Evolutionary conservation across 2,329 filamentous ascomycete genomes (phyloP).

Genomic region (Ophiocordyceps camponoti-rufipedis): DNA sequence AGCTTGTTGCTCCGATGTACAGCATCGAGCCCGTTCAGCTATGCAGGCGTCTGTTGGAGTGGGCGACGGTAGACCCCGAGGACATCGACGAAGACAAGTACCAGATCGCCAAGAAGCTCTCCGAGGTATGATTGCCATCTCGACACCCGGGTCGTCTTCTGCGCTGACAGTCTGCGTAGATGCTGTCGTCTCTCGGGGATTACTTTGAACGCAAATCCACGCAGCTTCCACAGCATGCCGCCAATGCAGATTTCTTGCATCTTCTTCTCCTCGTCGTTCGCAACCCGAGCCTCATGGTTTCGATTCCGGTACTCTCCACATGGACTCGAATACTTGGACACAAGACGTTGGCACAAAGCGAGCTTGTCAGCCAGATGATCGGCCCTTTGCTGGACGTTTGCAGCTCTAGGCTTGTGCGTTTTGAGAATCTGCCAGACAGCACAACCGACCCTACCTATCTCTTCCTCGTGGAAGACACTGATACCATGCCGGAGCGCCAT

Average conservation of each 20-base stretch:
- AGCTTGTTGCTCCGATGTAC: conserved; percentile 66
- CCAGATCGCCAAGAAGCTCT: conserved; percentile 79
- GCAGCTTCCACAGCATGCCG: conserved; percentile 41
- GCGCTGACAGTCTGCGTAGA: conserved; percentile 25
- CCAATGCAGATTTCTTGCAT: conserved; percentile 59
- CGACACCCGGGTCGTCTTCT: background rate
- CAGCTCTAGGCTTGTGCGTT: conserved; percentile 67
- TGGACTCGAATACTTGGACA: conserved; percentile 74
- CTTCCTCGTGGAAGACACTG: conserved; percentile 83
- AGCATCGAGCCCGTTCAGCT: conserved; percentile 51
- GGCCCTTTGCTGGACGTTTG: conserved; percentile 67
- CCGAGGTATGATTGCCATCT: conserved; percentile 44
- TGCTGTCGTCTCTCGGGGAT: conserved; percentile 69
- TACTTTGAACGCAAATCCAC: conserved; percentile 65
- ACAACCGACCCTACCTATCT: conserved; percentile 61
- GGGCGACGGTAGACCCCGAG: conserved; percentile 61
- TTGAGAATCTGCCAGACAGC: conserved; percentile 72
- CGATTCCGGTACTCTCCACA: conserved; percentile 77
- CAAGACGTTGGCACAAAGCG: conserved; percentile 43
- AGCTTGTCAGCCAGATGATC: conserved; percentile 45
- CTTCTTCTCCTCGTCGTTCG: conserved; percentile 65
- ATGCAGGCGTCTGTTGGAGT: conserved; percentile 57
- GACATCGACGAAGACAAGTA: conserved; percentile 88
- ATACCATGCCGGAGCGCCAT: conserved; percentile 84
- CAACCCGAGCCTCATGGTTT: conserved; percentile 77